Base-by-base conservation (phyloP, 2,329 filamentous ascomycete genomes). In the Teratosphaeria gauchensis region DNA sequence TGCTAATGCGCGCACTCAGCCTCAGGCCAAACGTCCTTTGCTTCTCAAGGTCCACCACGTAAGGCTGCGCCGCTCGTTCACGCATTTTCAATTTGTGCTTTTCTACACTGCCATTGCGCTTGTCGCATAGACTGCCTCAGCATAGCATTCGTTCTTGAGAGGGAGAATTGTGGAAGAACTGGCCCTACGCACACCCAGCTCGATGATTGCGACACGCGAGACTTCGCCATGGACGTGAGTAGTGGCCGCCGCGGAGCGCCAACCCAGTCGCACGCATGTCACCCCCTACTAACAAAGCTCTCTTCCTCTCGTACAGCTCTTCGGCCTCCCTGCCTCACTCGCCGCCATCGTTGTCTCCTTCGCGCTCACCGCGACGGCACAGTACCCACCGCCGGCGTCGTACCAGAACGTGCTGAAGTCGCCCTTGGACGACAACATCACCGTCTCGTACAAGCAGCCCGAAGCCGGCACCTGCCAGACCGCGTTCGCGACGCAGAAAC, bases 361-460 rank as follows among this genome's bases (percentile, higher is more conserved):
- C 53, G 52, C 59, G 9, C 51, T 64, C 46, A 55, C 62, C 19
- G 35, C 57, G 11, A 38, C 58, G 57, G 74, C 75, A n/a, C 75
- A 77, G 61, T 72, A 70, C 55, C 74, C 72, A 48, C 73, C 73
- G 16, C 69, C 70, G 32, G 65, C 70, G 53, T 65, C 69, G 55
- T 77, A 76, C 60, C 64, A 73, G 54, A 85, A 80, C 51, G 80
- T 82, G 52, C 78, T 88, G 58, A 73, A 72, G 30, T 88, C 86
- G 19, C 83, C 85, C 2, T 75, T 87, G 64, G 78, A 88, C 69
- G 74, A 76, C 31, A 80, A 81, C 63, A 82, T 90, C 68, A 85
- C 82, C 59, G 82, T 90, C 68, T 81, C 82, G 58, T 90, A 87
- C 77, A 89, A 86, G 67, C 75, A 78, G 38, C 82, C 82, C 2